phyloP scores from a whole-genome alignment of 257 asterid genomes.

The Schizonepeta tenuifolia region DNA sequence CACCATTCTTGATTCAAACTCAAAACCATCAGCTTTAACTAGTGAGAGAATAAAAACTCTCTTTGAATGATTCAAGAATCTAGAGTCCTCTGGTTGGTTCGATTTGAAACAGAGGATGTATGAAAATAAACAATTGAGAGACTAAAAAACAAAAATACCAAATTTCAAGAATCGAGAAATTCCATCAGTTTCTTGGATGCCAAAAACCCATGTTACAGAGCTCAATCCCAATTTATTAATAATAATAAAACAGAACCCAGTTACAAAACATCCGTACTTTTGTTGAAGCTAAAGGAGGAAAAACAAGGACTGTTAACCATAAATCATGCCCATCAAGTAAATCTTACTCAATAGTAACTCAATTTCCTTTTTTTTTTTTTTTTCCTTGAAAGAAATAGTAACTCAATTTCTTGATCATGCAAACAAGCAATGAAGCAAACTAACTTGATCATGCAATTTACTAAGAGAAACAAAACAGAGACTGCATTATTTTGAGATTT shows the following conservation, averaged over 20 bases:
- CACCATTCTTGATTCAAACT: neutral
- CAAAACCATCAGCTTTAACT: conserved; percentile 5
- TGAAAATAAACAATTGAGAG: neutral
- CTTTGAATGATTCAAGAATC: neutral
- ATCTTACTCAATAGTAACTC: neutral
- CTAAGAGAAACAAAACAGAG: conserved; percentile 15
- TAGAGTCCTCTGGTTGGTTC: conserved; percentile 18
- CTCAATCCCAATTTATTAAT: neutral
- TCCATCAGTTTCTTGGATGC: conserved; percentile 17
- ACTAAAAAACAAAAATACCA: conserved; percentile 14
- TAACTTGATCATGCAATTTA: conserved; percentile 13
- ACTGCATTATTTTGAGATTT: conserved; percentile 5
- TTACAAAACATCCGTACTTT: neutral
- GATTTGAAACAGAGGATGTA: neutral
- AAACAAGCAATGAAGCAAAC: conserved; percentile 1
- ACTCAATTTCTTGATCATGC: conserved; percentile 2
- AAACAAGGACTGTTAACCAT: neutral
- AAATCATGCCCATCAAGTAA: conserved; percentile 14
- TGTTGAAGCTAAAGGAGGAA: conserved; percentile 21
- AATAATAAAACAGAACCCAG: neutral
- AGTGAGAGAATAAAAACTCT: neutral
- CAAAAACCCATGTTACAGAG: conserved; percentile 8
- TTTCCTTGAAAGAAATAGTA: no score
- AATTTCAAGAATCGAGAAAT: conserved; percentile 15
- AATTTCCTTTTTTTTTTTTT: no score